A percentile compares a stretch with the other conserved stretches of the same genome.
These are phyloP conservation scores for Decorospora gaudefroyi DNA, from an alignment of 2,329 filamentous ascomycete species.

Conservation along the genomic window DNA sequence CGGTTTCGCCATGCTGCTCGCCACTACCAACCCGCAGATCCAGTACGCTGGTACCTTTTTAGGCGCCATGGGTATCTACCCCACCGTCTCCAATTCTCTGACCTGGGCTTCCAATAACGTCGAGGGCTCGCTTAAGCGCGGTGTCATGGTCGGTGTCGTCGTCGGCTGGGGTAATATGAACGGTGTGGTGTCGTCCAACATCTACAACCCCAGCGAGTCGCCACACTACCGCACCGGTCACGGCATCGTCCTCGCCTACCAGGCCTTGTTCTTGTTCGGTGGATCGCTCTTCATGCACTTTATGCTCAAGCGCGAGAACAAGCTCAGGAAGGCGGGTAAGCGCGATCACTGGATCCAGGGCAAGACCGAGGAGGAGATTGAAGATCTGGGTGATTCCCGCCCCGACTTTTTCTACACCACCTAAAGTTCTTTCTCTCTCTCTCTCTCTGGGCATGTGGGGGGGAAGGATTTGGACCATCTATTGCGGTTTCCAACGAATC, in stretches of 20 bases:
- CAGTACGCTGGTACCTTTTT: conserved; percentile 86
- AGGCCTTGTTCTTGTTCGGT: conserved; percentile 70
- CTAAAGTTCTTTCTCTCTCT: too few relatives aligned
- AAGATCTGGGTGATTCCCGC: conserved; percentile 68
- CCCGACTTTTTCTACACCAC: conserved; percentile 72
- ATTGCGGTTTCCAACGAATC: too few relatives aligned
- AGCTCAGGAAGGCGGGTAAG: conserved; percentile 64
- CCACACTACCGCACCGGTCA: conserved; percentile 76
- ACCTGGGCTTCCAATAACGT: conserved; percentile 88
- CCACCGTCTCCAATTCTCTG: conserved; percentile 83
- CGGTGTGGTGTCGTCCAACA: conserved; percentile 81
- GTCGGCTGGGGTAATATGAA: conserved; percentile 93
- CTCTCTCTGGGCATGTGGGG: too few relatives aligned
- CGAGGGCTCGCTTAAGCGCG: conserved; percentile 92
- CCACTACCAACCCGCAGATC: conserved; percentile 64
- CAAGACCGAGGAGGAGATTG: conserved; percentile 65
- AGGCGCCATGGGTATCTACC: conserved; percentile 85
- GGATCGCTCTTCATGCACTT: conserved; percentile 70
- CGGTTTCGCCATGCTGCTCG: conserved; percentile 81
- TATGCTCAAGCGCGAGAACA: conserved; percentile 70
- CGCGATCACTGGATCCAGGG: conserved; percentile 70
- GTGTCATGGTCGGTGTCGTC: conserved; percentile 83
- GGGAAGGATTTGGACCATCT: too few relatives aligned
- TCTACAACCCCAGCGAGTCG: conserved; percentile 65
- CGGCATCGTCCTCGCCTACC: conserved; percentile 72